A percentile compares a stretch with the other conserved stretches of the same genome.
phyloP scores from a whole-genome alignment of 306 rosid genomes.

The Quercus wislizeni region DNA sequence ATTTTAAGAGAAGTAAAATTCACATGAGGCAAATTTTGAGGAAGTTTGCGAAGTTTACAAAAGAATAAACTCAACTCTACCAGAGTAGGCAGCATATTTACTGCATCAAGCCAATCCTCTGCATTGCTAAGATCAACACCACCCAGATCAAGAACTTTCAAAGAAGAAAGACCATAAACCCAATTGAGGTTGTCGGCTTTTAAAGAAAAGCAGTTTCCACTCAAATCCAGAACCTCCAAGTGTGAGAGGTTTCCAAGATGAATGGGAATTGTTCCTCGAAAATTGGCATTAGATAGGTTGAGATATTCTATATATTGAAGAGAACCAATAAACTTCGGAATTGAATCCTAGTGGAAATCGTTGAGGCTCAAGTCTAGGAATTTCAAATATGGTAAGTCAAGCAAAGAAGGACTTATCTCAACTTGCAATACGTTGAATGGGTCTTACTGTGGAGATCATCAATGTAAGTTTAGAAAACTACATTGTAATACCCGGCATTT shows the following conservation, averaged over 20 bases:
- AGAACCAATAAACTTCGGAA: constrained; percentile 16
- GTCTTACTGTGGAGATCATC: background rate
- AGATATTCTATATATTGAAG: constrained; percentile 17
- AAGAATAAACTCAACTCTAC: background rate
- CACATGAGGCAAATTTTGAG: background rate
- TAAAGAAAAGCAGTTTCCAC: background rate
- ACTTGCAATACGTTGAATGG: background rate
- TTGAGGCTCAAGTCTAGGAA: constrained; percentile 19
- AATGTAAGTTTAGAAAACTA: background rate
- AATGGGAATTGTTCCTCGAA: background rate
- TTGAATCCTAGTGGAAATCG: constrained; percentile 1
- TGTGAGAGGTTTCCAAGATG: constrained; percentile 17
- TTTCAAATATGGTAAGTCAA: constrained; percentile 12
- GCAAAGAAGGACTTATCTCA: constrained; percentile 14
- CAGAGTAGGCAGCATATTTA: background rate
- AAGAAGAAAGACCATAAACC: background rate
- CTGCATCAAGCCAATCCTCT: background rate
- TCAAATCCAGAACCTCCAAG: constrained; percentile 21
- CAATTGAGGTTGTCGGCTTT: constrained; percentile 5
- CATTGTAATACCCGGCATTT: too few species aligned
- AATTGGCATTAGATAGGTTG: constrained; percentile 19
- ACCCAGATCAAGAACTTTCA: background rate
- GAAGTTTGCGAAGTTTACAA: background rate
- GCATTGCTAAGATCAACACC: background rate
- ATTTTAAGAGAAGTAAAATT: constrained; percentile 5